phyloP scores from a whole-genome alignment of 495 filamentous ascomycete species.

The Hyaloscypha variabilis region DNA sequence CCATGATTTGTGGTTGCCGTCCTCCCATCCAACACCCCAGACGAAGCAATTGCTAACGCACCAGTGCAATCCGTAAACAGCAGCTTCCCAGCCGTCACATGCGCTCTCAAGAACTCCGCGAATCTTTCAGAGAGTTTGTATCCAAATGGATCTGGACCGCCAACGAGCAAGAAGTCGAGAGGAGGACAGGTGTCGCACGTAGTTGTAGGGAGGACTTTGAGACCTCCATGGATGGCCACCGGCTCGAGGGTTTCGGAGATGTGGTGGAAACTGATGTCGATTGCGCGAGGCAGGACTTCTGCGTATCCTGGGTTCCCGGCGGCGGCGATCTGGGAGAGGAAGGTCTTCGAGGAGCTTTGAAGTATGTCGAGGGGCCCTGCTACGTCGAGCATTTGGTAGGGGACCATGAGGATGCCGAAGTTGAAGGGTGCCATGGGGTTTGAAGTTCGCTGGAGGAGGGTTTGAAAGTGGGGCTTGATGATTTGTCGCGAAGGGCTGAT shows the following conservation, averaged over 20 bases:
- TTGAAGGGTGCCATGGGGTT: constrained; percentile 8
- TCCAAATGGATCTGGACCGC: constrained; percentile 25
- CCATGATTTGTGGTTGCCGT: constrained; percentile 38
- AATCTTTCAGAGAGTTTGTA: constrained; percentile 29
- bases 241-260: constrained; percentile 37
- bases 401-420: constrained; percentile 16
- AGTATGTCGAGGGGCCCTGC: constrained; percentile 39
- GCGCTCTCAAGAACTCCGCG: constrained; percentile 30
- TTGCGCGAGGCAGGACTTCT: constrained; percentile 25
- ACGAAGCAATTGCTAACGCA: constrained; percentile 25
- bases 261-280: constrained; percentile 38
- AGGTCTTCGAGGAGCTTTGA: constrained; percentile 29
- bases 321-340: constrained; percentile 2
- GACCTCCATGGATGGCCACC: constrained; percentile 28
- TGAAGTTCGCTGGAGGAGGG: too few relatives aligned
- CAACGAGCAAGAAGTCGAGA: constrained; percentile 36
- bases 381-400: constrained; percentile 40
- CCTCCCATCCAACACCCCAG: constrained; percentile 32
- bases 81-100: constrained; percentile 31
- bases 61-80: constrained; percentile 39
- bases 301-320: neutral
- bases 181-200: constrained; percentile 34
- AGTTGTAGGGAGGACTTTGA: constrained; percentile 33
- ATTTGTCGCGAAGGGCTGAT: too few relatives aligned
- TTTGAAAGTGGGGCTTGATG: too few relatives aligned